phyloP scores from a whole-genome alignment of 2,329 filamentous ascomycete species.

The Exophiala phaeomuriformis region DNA sequence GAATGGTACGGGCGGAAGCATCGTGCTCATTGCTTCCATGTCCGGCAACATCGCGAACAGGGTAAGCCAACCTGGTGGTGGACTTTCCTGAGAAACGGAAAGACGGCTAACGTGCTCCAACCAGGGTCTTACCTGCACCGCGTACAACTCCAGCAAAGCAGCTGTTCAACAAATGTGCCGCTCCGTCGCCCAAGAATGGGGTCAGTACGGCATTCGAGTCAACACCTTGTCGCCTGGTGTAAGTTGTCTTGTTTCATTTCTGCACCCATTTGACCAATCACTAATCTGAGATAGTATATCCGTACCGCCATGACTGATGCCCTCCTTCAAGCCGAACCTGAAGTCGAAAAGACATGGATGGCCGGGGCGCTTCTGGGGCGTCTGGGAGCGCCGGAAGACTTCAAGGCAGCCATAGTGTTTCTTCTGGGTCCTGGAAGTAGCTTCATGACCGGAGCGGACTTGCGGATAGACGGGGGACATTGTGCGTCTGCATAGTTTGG shows the following conservation, averaged over 20 bases:
- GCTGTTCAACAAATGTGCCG: conserved; percentile 40
- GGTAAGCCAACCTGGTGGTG: conserved; percentile 40
- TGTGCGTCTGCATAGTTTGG: background rate
- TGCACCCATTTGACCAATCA: background rate
- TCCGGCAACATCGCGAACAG: conserved; percentile 53
- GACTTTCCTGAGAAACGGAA: background rate
- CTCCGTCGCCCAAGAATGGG: conserved; percentile 45
- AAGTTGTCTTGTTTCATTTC: background rate
- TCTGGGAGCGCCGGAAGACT: conserved; percentile 17
- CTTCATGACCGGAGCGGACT: conserved; percentile 50
- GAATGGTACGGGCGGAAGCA: conserved; percentile 50
- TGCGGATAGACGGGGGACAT: conserved; percentile 43
- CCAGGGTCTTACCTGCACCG: conserved; percentile 40
- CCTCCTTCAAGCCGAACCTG: conserved; percentile 29
- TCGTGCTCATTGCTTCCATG: conserved; percentile 59
- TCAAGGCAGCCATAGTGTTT: conserved; percentile 9
- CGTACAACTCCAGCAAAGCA: conserved; percentile 38
- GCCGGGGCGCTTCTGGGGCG: conserved; percentile 43
- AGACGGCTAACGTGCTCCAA: background rate
- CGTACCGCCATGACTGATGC: conserved; percentile 42
- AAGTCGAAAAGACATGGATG: conserved; percentile 51
- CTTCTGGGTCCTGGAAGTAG: conserved; percentile 31
- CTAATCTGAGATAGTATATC: conserved; percentile 32
- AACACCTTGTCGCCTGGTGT: conserved; percentile 42
- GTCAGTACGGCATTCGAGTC: conserved; percentile 41